These are phyloP conservation scores for Mycena crocata DNA, from an alignment of 768 basidiomycete species.

Conservation along the genomic window DNA sequence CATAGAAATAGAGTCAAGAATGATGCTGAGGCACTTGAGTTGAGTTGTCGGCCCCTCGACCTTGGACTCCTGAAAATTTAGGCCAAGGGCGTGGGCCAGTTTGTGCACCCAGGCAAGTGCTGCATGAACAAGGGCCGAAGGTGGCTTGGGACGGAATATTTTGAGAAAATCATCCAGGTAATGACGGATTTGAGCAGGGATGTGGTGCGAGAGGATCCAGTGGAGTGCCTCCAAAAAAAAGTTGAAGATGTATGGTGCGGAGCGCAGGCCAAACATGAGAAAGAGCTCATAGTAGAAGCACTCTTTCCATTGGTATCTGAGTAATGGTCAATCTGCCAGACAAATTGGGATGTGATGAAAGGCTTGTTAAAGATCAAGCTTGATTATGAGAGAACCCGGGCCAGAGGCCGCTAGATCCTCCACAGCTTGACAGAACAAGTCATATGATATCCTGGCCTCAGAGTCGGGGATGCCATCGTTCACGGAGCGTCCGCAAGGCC, in stretches of 20 bases:
- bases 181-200: constrained; percentile 44
- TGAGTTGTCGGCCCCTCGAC: constrained; percentile 35
- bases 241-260: no score
- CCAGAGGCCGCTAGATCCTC: constrained; percentile 38
- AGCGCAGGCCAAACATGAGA: constrained; percentile 50
- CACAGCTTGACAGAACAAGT: constrained; percentile 39
- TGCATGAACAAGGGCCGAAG: not conserved
- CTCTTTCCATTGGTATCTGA: constrained; percentile 46
- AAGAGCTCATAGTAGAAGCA: constrained; percentile 43
- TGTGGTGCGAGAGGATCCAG: constrained; percentile 50
- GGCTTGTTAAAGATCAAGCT: constrained; percentile 49
- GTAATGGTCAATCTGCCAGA: constrained; percentile 43
- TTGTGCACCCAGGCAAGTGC: constrained; percentile 43
- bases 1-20: constrained; percentile 25
- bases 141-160: constrained; percentile 31
- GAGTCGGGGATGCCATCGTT: constrained; percentile 44
- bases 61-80: constrained; percentile 44
- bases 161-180: constrained; percentile 51
- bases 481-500: constrained; percentile 38
- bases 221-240: no score
- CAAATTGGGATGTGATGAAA: constrained; percentile 51
- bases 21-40: constrained; percentile 41
- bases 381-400: constrained; percentile 43
- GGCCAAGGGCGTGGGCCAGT: constrained; percentile 41
- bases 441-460: constrained; percentile 43